Percentiles rank a stretch among this genome's conserved stretches.
Conservation (phyloP, 345 rosid genomes). For the Eucalyptus caleyi region DNA sequence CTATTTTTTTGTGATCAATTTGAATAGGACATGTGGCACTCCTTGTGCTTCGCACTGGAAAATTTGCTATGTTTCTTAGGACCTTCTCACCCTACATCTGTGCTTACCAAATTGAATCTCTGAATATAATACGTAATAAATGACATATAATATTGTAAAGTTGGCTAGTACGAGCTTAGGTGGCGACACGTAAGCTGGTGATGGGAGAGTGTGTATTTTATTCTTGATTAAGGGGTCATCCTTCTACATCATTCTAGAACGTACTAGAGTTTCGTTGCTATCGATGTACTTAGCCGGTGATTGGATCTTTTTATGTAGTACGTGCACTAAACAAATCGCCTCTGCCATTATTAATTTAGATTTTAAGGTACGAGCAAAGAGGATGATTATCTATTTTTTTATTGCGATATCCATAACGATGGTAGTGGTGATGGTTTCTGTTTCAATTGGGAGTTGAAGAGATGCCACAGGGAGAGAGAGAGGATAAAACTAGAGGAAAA, state of each 20-base stretch:
- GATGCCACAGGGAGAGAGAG: not conserved
- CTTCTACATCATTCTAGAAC: not conserved
- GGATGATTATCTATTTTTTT: not conserved
- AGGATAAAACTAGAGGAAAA: not conserved
- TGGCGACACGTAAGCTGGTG: not conserved
- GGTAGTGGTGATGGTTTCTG: not conserved
- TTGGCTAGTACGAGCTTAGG: not conserved
- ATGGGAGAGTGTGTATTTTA: not conserved
- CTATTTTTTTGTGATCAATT: not conserved
- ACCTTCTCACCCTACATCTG: not conserved
- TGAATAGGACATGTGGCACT: not conserved
- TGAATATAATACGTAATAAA: fast-evolving
- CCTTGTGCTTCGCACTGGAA: not conserved
- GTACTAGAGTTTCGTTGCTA: not conserved
- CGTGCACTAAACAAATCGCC: not conserved
- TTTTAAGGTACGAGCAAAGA: not conserved
- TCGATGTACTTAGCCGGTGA: not conserved
- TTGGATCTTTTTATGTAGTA: not conserved
- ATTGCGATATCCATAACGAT: not conserved
- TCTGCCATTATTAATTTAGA: not conserved
- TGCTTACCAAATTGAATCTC: not conserved
- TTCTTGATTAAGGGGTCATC: not conserved
- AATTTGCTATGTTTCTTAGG: not conserved
- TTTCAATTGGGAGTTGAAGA: not conserved
- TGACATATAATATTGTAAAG: not conserved